Percentiles rank a stretch among this genome's conserved stretches.
phyloP scores from a whole-genome alignment of 305 asterid species.

The Ajuga reptans region DNA sequence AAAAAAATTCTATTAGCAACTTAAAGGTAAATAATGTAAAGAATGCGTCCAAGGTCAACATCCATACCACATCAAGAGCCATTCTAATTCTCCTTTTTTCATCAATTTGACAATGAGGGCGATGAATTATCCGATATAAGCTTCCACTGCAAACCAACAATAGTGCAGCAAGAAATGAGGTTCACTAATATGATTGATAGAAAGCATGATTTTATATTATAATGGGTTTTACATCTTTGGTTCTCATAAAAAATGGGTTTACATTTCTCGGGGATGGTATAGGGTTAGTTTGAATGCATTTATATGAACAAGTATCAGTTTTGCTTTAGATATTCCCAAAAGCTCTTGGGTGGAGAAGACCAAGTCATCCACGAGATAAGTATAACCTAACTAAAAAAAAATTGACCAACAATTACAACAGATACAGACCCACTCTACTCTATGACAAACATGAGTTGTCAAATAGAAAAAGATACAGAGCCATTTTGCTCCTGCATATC shows the following conservation, averaged over 20 bases:
- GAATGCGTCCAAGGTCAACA: slow-evolving; percentile 9
- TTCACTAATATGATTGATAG: slow-evolving; percentile 17
- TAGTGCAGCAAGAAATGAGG: slow-evolving; percentile 20
- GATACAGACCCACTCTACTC: not conserved
- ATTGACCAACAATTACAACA: not conserved
- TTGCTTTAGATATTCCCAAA: not conserved
- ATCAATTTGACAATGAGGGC: slow-evolving; percentile 91
- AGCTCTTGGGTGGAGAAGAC: not conserved
- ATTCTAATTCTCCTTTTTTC: slow-evolving; percentile 87
- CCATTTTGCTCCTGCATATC: not conserved
- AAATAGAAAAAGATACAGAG: not conserved
- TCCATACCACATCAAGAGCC: slow-evolving; percentile 98
- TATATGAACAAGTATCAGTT: not conserved
- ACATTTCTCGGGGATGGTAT: not conserved
- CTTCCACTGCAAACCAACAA: slow-evolving; percentile 78
- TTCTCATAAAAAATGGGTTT: no score
- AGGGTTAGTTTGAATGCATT: not conserved
- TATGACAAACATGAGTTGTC: not conserved
- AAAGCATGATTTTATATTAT: not conserved
- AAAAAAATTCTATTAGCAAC: slow-evolving; percentile 18
- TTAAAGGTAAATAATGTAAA: slow-evolving; percentile 3
- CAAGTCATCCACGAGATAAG: not conserved
- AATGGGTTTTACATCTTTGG: not conserved
- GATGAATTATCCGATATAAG: slow-evolving; percentile 90
- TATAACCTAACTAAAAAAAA: not conserved